Base-by-base conservation (phyloP, 2,329 filamentous ascomycete species). In the Aspergillus ochraceus region DNA sequence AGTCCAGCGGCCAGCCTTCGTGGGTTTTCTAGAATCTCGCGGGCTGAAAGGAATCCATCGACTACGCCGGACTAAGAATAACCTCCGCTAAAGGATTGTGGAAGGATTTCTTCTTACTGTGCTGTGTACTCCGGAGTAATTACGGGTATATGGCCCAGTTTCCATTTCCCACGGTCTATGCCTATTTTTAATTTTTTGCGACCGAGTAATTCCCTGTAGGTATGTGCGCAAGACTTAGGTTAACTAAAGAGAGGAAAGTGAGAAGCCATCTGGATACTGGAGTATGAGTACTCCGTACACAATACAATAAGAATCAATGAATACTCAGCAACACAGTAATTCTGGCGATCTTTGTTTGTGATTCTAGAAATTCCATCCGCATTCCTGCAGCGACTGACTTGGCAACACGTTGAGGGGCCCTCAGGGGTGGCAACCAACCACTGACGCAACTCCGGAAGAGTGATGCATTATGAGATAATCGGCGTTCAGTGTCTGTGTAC, bases 21-120 rank as follows among this genome's bases (percentile, higher is more conserved):
- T 56, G 52, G 52, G 52, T 56, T 51, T 64, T 63, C 61, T 62
- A 64, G 61, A 64, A 64, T 57, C 42, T 49, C 45, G 55, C 55
- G 55, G 57, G 56, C 57, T 55, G 60, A 46, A 49, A 49, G 36
- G 46, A 39, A 47, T 42, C 53, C 45, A 51, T 51, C 45, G 19
- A 17, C 36, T 42, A 17, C 36, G 36, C 4, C 36, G 2, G 19
- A 11, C 45, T 47, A 47, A 47, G 45, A 47, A 47, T 47, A 47
- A 47, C 45, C 45, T 47, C 45, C 45, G 45, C 45, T 3, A 22
- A 24, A 49, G 46, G 46, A 24, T 22, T 9, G 12, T 49, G 14
- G 36, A 42, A 42, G 36, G 36, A 42, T 42, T 42, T 42, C 36
- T n/a, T 24, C 24, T 24, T 24, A 24, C 24, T 6, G 24, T 24